phyloP scores from a whole-genome alignment of 2,329 filamentous ascomycete genomes.

The Colletotrichum liaoningense region DNA sequence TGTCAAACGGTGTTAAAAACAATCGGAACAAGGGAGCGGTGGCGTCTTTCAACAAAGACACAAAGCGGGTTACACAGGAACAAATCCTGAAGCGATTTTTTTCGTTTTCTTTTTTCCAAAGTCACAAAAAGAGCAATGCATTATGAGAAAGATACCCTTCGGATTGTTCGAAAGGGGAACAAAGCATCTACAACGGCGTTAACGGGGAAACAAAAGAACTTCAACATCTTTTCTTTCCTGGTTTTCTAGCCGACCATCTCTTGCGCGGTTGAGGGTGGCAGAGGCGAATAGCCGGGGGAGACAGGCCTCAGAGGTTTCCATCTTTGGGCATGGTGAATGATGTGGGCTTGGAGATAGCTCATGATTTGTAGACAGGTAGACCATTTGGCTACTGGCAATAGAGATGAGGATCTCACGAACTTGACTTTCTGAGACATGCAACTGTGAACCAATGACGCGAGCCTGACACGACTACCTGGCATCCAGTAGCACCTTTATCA shows the following conservation, averaged over 20 bases:
- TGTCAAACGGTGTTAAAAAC: constrained; percentile 34
- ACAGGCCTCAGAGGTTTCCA: not conserved
- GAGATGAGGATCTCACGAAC: constrained; percentile 23
- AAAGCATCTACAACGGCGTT: constrained; percentile 48
- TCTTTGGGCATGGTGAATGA: constrained; percentile 2
- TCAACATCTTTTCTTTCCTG: constrained; percentile 60
- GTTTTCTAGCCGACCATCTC: constrained; percentile 51
- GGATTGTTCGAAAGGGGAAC: constrained; percentile 37
- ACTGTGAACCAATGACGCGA: not conserved
- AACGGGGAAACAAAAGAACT: constrained; percentile 58
- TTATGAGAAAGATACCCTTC: constrained; percentile 52
- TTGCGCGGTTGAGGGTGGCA: constrained; percentile 23
- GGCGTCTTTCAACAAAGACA: constrained; percentile 63
- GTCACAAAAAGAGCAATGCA: constrained; percentile 44
- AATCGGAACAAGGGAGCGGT: constrained; percentile 40
- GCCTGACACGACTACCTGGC: not conserved
- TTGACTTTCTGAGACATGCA: not conserved
- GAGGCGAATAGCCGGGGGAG: constrained; percentile 6
- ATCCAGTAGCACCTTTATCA: not conserved
- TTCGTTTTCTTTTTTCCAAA: constrained; percentile 20
- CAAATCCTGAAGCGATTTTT: constrained; percentile 38
- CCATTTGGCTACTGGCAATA: constrained; percentile 23
- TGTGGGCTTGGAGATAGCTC: not conserved
- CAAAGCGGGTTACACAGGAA: constrained; percentile 39
- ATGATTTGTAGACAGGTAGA: constrained; percentile 18